A percentile compares a stretch with the other conserved stretches of the same genome.
phyloP scores from a whole-genome alignment of 768 basidiomycete species.

The Saitozyma sp. region DNA sequence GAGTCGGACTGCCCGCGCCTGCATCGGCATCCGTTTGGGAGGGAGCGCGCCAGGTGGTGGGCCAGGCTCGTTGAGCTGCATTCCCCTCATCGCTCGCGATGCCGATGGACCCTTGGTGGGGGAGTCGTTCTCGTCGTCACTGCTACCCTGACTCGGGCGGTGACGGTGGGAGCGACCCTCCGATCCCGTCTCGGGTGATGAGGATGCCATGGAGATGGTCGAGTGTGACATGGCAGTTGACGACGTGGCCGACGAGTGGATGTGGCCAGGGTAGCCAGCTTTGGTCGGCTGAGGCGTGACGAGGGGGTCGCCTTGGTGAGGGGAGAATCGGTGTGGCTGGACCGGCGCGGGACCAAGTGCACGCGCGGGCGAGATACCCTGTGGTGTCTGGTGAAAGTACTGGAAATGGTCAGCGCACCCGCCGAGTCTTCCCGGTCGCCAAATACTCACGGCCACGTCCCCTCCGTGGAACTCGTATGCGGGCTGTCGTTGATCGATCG shows the following conservation, averaged over 20 bases:
- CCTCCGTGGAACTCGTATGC: too few relatives aligned
- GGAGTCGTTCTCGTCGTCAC: conserved; percentile 42
- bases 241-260: conserved; percentile 35
- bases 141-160: conserved; percentile 5
- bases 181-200: conserved; percentile 4
- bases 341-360: conserved; percentile 41
- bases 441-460: neutral
- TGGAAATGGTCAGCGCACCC: neutral
- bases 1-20: conserved; percentile 6
- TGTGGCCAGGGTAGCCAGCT: conserved; percentile 11
- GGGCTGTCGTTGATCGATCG: too few relatives aligned
- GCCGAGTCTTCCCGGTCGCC: neutral
- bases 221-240: conserved; percentile 24
- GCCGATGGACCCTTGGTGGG: conserved; percentile 30
- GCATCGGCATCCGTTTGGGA: neutral
- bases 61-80: conserved; percentile 20
- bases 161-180: conserved; percentile 2
- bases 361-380: conserved; percentile 44
- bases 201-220: conserved; percentile 10
- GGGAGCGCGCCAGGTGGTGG: neutral
- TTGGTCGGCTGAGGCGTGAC: conserved; percentile 37
- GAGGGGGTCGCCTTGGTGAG: conserved; percentile 20
- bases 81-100: conserved; percentile 22
- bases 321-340: conserved; percentile 26
- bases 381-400: conserved; percentile 12